Percentiles rank a stretch among this genome's conserved stretches.
Conservation (phyloP, 106 monocot species). For the Apostasia ramifera region DNA sequence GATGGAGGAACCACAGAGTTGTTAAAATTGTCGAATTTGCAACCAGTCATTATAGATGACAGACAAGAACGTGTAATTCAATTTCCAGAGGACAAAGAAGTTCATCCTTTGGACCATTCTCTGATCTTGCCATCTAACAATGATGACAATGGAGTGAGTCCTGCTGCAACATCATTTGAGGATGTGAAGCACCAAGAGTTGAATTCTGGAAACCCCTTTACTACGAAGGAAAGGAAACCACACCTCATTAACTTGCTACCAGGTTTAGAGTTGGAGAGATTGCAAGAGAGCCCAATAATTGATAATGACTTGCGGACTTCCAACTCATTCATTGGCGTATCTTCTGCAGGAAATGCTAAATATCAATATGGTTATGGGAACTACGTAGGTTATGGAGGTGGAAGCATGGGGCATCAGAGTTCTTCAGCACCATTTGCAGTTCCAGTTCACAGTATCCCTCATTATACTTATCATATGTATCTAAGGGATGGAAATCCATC, state of each 20-base stretch:
- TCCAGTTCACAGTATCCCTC: conserved; percentile 18
- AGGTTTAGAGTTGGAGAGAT: conserved; percentile 25
- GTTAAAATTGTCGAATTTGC: conserved; percentile 26
- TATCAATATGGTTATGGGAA: conserved; percentile 13
- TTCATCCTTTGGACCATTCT: conserved; percentile 9
- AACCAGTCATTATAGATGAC: conserved; percentile 17
- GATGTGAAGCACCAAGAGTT: conserved; percentile 6
- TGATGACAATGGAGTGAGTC: conserved; percentile 7
- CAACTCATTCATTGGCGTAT: conserved; percentile 16
- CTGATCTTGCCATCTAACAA: conserved; percentile 2
- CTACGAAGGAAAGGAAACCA: conserved; percentile 15
- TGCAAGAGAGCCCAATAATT: conserved; percentile 3
- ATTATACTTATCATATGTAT: conserved; percentile 18
- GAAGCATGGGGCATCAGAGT: conserved; percentile 25
- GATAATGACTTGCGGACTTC: conserved; percentile 10
- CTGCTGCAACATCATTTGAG: conserved; percentile 7
- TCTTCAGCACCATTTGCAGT: conserved; percentile 15
- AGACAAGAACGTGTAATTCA: not conserved
- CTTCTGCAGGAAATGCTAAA: conserved; percentile 13
- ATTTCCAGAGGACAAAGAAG: not conserved
- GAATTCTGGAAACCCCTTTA: conserved; percentile 3
- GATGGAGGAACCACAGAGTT: conserved; percentile 10
- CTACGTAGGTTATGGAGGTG: conserved; percentile 31
- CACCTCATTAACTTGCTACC: conserved; percentile 17
- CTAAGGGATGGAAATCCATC: conserved; percentile 22